A percentile compares a stretch with the other conserved stretches of the same genome.
phyloP scores from a whole-genome alignment of 495 filamentous ascomycete species.

The Annulohypoxylon maeteangense region DNA sequence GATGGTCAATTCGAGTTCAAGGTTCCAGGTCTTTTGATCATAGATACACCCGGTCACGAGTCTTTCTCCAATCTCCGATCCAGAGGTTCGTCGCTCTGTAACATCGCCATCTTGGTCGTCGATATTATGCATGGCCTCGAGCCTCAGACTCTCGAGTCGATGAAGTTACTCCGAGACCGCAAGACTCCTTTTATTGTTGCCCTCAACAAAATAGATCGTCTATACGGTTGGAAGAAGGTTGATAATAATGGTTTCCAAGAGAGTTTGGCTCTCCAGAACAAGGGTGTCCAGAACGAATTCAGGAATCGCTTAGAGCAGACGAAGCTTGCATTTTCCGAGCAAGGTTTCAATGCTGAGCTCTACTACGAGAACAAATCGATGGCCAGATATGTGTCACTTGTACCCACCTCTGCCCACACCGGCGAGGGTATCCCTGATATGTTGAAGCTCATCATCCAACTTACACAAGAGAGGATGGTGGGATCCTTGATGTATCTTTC shows the following conservation, averaged over 20 bases:
- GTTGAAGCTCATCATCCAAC: conserved; percentile 90
- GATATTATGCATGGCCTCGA: conserved; percentile 99
- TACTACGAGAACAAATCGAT: conserved; percentile 99
- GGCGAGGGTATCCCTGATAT: conserved; percentile 99
- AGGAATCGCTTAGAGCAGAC: conserved; percentile 87
- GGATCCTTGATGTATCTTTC: conserved; percentile 97
- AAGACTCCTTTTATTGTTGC: conserved; percentile 99
- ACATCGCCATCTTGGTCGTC: conserved; percentile 98
- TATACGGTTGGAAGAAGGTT: conserved; percentile 97
- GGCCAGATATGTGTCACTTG: conserved; percentile 90
- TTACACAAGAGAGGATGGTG: conserved; percentile 98
- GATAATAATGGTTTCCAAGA: conserved; percentile 99
- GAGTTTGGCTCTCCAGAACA: conserved; percentile 87
- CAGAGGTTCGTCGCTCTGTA: conserved; percentile 95
- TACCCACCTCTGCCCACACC: conserved; percentile 96
- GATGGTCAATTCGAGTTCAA: conserved; percentile 95
- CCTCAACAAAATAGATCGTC: conserved; percentile 99
- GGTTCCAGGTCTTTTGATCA: conserved; percentile 95
- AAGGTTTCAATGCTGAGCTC: conserved; percentile 96
- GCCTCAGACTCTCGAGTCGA: conserved; percentile 97
- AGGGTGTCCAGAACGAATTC: conserved; percentile 95
- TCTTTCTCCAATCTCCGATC: conserved; percentile 98
- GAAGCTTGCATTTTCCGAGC: conserved; percentile 92
- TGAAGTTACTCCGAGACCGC: conserved; percentile 89
- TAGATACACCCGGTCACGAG: conserved; percentile 99